Conservation (phyloP, 1,284 basidiomycete species). For the Exobasidium rhododendri region DNA sequence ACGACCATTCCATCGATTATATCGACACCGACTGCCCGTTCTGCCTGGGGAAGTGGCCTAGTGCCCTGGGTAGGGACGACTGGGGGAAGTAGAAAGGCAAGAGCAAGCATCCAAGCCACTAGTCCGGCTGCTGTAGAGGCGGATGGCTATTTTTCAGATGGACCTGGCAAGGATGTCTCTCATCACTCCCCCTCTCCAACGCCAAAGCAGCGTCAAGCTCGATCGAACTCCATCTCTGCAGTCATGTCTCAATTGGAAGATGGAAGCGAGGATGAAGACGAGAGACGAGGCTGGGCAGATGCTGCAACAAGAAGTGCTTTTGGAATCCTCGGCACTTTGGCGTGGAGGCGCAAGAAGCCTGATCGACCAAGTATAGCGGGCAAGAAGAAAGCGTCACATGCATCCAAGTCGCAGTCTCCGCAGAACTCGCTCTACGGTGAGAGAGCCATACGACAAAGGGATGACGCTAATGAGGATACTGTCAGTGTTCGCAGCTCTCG, state of each 20-base stretch:
- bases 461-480: neutral
- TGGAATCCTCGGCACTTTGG: slow-evolving; percentile 19
- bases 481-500: neutral
- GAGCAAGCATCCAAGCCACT: slow-evolving; percentile 10
- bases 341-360: slow-evolving; percentile 21
- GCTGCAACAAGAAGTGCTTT: slow-evolving; percentile 8
- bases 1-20: neutral
- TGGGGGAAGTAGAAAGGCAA: slow-evolving; percentile 1
- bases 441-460: neutral
- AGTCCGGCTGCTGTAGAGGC: slow-evolving; percentile 17
- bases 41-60: neutral
- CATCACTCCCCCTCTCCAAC: neutral
- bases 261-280: neutral
- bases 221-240: slow-evolving; percentile 15
- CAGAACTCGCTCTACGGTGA: neutral
- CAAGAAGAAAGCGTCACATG: neutral
- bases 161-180: neutral
- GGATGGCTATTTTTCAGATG: slow-evolving; percentile 18
- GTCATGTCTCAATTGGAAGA: neutral
- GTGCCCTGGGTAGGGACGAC: neutral
- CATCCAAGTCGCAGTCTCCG: neutral
- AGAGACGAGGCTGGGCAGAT: slow-evolving; percentile 2
- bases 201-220: neutral
- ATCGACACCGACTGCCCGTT: neutral
- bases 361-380: neutral